These are phyloP conservation scores for Mytilinidion resinicola DNA, from an alignment of 495 filamentous ascomycete species.

Conservation along the genomic window DNA sequence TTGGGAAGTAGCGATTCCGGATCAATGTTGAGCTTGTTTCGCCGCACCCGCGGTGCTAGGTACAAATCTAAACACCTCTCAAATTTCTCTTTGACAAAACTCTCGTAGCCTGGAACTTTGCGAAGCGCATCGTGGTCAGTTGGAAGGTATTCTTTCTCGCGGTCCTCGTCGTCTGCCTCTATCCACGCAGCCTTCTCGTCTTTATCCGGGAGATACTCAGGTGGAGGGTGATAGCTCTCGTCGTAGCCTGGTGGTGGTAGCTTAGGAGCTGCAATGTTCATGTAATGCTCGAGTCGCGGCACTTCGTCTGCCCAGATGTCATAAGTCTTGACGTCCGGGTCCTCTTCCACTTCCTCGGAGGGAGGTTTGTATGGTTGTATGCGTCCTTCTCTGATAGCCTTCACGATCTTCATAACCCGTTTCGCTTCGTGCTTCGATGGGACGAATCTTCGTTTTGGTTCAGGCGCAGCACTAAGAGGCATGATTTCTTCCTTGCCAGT, in stretches of 20 bases:
- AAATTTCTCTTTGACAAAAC: conserved; percentile 88
- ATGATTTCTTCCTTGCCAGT: conserved; percentile 83
- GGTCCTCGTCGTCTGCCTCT: conserved; percentile 78
- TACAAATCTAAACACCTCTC: conserved; percentile 94
- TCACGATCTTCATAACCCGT: conserved; percentile 95
- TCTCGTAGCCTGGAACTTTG: conserved; percentile 87
- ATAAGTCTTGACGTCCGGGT: conserved; percentile 57
- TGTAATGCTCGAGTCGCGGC: conserved; percentile 72
- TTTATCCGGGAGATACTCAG: conserved; percentile 83
- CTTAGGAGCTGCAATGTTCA: conserved; percentile 97
- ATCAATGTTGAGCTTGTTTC: conserved; percentile 94
- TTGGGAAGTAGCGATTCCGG: conserved; percentile 90
- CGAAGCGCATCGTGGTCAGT: conserved; percentile 74
- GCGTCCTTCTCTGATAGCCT: conserved; percentile 86
- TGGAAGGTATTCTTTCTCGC: conserved; percentile 82
- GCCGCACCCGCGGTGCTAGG: conserved; percentile 81
- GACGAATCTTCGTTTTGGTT: conserved; percentile 91
- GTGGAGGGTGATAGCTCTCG: conserved; percentile 91
- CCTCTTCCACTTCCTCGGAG: conserved; percentile 63
- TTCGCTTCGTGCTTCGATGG: conserved; percentile 98
- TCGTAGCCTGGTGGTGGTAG: conserved; percentile 90
- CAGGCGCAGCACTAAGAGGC: conserved; percentile 88
- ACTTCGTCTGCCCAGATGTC: conserved; percentile 94
- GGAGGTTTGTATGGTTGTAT: conserved; percentile 88
- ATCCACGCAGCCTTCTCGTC: conserved; percentile 87